These are phyloP conservation scores for Uronychia setigera DNA, from an alignment of 73 alveolate species.

Conservation along the genomic window DNA sequence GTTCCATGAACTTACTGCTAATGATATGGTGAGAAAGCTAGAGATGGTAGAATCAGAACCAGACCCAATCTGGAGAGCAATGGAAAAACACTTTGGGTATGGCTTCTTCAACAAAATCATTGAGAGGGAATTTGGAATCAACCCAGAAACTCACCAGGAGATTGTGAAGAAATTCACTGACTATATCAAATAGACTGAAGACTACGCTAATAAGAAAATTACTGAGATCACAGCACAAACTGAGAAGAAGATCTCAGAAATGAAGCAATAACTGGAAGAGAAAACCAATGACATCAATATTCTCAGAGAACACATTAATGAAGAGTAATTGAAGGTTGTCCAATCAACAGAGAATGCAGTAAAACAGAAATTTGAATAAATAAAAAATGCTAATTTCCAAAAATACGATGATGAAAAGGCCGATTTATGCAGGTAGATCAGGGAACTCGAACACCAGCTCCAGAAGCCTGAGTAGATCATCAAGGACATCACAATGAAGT, in stretches of 20 bases:
- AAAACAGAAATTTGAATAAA: constrained; percentile 9
- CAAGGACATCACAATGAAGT: not conserved
- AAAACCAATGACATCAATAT: constrained; percentile 3
- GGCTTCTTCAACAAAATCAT: constrained; percentile 47
- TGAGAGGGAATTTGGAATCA: constrained; percentile 54
- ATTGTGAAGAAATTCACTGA: constrained; percentile 22
- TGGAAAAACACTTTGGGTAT: constrained; percentile 32
- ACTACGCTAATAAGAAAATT: constrained; percentile 24
- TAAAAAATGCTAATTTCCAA: not conserved
- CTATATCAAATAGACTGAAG: constrained; percentile 13
- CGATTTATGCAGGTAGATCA: not conserved
- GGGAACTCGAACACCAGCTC: constrained; percentile 16
- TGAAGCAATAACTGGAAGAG: constrained; percentile 13
- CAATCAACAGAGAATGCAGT: constrained; percentile 12
- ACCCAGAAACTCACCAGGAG: constrained; percentile 36
- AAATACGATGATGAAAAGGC: constrained; percentile 11
- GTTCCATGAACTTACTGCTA: constrained; percentile 35
- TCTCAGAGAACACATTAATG: not conserved
- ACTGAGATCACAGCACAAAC: constrained; percentile 15
- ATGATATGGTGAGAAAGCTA: constrained; percentile 34
- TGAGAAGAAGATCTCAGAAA: not conserved
- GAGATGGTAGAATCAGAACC: constrained; percentile 43
- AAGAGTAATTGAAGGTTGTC: not conserved
- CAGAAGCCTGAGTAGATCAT: not conserved
- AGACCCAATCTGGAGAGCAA: constrained; percentile 37